Evolutionary conservation across 2,329 filamentous ascomycete genomes (phyloP).

Genomic region (Bipolaris oryzae): DNA sequence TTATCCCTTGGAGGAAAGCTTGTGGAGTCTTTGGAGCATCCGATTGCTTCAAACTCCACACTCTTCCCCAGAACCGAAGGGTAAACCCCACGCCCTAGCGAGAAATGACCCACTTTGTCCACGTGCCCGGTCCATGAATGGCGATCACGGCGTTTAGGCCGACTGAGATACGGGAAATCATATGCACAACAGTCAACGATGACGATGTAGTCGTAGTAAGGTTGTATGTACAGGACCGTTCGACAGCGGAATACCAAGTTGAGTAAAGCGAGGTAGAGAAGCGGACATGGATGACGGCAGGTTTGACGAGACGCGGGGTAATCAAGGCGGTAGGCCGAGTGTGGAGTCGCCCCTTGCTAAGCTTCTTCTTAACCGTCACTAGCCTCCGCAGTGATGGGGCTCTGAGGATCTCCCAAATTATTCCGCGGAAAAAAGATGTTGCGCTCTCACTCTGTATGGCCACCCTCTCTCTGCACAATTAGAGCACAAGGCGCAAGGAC

Average conservation of each 20-base stretch:
- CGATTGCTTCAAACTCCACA: conserved; percentile 6
- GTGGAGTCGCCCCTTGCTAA: conserved; percentile 9
- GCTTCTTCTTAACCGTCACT: background rate
- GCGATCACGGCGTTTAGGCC: conserved; percentile 13
- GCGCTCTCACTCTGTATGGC: background rate
- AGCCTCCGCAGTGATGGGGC: background rate
- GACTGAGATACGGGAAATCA: conserved; percentile 1
- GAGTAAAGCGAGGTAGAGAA: conserved; percentile 9
- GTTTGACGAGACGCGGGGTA: conserved; percentile 20
- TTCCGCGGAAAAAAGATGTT: conserved; percentile 9
- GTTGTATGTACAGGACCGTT: conserved; percentile 10
- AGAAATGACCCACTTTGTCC: conserved; percentile 10
- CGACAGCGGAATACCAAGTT: conserved; percentile 14
- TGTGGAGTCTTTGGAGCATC: conserved; percentile 8
- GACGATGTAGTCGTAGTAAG: conserved; percentile 11
- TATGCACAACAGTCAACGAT: background rate
- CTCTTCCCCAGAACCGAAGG: conserved; percentile 8
- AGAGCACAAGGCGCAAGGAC: background rate
- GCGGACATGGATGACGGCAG: conserved; percentile 11
- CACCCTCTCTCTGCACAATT: background rate
- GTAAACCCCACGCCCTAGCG: conserved; percentile 15
- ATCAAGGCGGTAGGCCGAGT: conserved; percentile 15
- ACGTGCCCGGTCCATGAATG: conserved; percentile 4
- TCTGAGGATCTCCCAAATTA: conserved; percentile 3
- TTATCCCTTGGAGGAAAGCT: conserved; percentile 10